These are phyloP conservation scores for Kernera saxatilis DNA, from an alignment of 345 rosid species.

Conservation along the genomic window DNA sequence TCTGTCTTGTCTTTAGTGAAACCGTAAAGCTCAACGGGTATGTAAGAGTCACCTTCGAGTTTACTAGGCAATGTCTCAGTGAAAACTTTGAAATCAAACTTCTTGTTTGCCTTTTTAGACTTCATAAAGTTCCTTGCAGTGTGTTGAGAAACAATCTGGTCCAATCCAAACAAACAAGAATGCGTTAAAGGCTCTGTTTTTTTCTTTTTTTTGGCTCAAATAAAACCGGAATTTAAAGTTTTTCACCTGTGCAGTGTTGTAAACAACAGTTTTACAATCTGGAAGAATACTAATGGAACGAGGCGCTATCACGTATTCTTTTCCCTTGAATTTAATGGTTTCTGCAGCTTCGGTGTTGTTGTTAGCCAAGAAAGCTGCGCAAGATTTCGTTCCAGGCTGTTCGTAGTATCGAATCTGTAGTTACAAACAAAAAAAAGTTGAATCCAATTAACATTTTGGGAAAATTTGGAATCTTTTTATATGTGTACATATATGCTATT, in stretches of 20 bases:
- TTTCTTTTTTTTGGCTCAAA: background rate
- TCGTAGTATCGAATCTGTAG: conserved; percentile 57
- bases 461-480: conserved; percentile 29
- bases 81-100: conserved; percentile 50
- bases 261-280: conserved; percentile 79
- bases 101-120: conserved; percentile 51
- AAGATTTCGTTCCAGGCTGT: conserved; percentile 41
- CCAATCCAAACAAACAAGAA: conserved; percentile 5
- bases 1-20: conserved; percentile 65
- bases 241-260: conserved; percentile 40
- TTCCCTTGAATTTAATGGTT: conserved; percentile 47
- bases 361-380: conserved; percentile 87
- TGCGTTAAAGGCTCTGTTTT: background rate
- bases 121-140: conserved; percentile 48
- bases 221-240: background rate
- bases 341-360: conserved; percentile 42
- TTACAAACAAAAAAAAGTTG: background rate
- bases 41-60: conserved; percentile 8
- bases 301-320: conserved; percentile 42
- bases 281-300: conserved; percentile 86
- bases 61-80: conserved; percentile 41
- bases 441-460: conserved; percentile 8
- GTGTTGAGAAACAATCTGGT: conserved; percentile 72
- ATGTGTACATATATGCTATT: background rate
- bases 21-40: conserved; percentile 55